A percentile compares a stretch with the other conserved stretches of the same genome.
These are phyloP conservation scores for Agaricus sinodeliciosus DNA, from an alignment of 768 basidiomycete genomes.

Conservation along the genomic window DNA sequence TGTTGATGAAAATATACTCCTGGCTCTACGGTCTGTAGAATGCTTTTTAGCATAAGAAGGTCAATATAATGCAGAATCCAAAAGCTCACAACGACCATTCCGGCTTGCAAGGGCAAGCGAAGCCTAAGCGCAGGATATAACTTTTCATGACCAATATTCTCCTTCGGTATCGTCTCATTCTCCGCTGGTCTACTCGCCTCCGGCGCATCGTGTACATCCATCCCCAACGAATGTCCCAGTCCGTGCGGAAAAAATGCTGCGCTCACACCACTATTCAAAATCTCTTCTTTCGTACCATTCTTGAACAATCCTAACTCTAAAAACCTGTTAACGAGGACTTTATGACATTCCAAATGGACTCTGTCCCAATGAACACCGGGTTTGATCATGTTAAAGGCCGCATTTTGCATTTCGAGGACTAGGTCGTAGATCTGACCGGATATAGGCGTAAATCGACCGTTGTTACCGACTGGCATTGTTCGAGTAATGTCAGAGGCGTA, in stretches of 20 bases:
- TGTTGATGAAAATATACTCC: slow-evolving; percentile 84
- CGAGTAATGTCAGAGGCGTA: slow-evolving; percentile 58
- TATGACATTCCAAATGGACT: slow-evolving; percentile 80
- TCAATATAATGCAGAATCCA: neutral
- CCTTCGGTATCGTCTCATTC: slow-evolving; percentile 42
- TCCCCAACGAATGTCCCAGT: slow-evolving; percentile 81
- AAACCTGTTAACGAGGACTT: slow-evolving; percentile 76
- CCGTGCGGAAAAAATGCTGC: slow-evolving; percentile 95
- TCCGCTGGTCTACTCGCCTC: slow-evolving; percentile 67
- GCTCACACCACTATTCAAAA: slow-evolving; percentile 71
- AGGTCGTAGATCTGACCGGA: slow-evolving; percentile 80
- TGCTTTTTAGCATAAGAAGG: neutral
- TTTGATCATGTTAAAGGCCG: slow-evolving; percentile 37
- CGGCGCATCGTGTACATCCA: slow-evolving; percentile 93
- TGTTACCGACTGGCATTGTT: slow-evolving; percentile 91
- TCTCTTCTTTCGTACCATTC: slow-evolving; percentile 49
- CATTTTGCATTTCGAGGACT: slow-evolving; percentile 87
- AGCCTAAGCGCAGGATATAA: slow-evolving; percentile 81
- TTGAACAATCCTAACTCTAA: slow-evolving; percentile 82
- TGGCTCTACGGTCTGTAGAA: slow-evolving; percentile 77
- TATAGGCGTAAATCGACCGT: slow-evolving; percentile 80
- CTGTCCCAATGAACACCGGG: slow-evolving; percentile 89
- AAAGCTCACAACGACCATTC: slow-evolving; percentile 80
- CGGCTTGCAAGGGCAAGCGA: slow-evolving; percentile 59
- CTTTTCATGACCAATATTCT: slow-evolving; percentile 41